These are phyloP conservation scores for Mycosphaerelloides madeirae DNA, from an alignment of 2,329 filamentous ascomycete genomes.

Conservation along the genomic window DNA sequence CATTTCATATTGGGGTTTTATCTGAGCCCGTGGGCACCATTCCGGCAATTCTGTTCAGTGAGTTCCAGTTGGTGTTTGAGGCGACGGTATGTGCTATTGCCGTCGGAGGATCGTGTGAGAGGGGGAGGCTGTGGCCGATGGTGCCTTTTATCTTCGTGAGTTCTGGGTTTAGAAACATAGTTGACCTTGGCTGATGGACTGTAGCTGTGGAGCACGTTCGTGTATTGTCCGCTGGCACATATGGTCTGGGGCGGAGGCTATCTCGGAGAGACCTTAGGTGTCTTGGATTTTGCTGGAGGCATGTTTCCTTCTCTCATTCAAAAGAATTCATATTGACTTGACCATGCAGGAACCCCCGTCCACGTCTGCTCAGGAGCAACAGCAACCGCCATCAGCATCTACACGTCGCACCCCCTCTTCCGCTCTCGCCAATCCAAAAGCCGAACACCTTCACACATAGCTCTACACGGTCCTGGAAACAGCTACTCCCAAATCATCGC, in stretches of 20 bases:
- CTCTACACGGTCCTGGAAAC: slow-evolving; percentile 47
- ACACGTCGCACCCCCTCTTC: slow-evolving; percentile 48
- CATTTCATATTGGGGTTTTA: slow-evolving; percentile 44
- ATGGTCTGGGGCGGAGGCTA: slow-evolving; percentile 48
- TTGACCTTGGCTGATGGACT: neutral
- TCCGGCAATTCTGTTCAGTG: slow-evolving; percentile 48
- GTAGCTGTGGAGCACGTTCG: slow-evolving; percentile 45
- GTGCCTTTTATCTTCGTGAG: slow-evolving; percentile 45
- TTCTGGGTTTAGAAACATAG: neutral
- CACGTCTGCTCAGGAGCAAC: slow-evolving; percentile 44
- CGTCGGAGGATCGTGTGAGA: slow-evolving; percentile 47
- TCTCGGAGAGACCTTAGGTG: slow-evolving; percentile 39
- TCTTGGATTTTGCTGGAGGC: slow-evolving; percentile 45
- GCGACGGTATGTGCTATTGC: slow-evolving; percentile 51
- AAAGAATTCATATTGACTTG: neutral
- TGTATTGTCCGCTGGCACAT: slow-evolving; percentile 46
- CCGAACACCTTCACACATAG: slow-evolving; percentile 45
- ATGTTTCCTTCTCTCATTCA: neutral
- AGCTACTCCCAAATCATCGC: slow-evolving; percentile 46
- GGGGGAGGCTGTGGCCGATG: slow-evolving; percentile 43
- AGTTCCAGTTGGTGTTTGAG: slow-evolving; percentile 49
- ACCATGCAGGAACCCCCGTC: slow-evolving; percentile 34
- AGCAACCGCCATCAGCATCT: slow-evolving; percentile 43
- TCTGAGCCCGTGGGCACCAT: slow-evolving; percentile 48
- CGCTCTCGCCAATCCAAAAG: slow-evolving; percentile 42